Evolutionary conservation across 2,329 filamentous ascomycete genomes (phyloP), one percentile per base, ranked within the genome.

Genomic region (Penicillium sp.): DNA sequence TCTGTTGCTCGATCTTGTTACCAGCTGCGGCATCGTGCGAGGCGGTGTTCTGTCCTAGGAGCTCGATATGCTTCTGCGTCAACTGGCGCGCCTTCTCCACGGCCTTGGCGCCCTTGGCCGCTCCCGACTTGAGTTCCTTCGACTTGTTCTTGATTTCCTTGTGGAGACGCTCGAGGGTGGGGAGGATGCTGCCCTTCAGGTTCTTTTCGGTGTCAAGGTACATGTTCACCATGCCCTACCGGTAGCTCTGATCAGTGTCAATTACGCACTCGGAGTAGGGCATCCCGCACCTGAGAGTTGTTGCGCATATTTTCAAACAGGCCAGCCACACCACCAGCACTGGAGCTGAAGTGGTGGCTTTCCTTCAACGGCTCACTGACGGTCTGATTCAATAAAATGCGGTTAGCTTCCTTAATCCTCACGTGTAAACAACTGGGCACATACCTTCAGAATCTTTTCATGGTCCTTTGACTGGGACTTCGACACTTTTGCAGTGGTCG

Each of bases 61-160:
- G 78, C 71, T 98, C 91, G 48, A 98, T 94, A 54, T 96, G 88
- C 73, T 94, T 96, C 72, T 98, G 91, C 0, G 91, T 96, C 5
- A 71, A 73, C 55, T 82, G 81, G 45, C 91, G 86, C 7, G 87
- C 83, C 73, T 94, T 96, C 47, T 95, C 88, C 15, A 98, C 89
- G 35, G 87, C 81, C 72, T 97, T 98, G 52, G 86, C 81, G 11
- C 83, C 80, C 74, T 94, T 95, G 46, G 82, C 79, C 15, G 86
- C 87, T 7, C 91, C 90, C 47, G 81, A 77, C 29, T 79, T 77
- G 34, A 98, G 78, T 69, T 96, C 90, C 74, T 97, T 97, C 49
- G 80, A 77, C 74, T 97, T 97, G 72, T 86, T 83, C 78, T 97
- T 98, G 75, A 98, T 93, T 66, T 97, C 93, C 64, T 87, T 84